Percentiles rank a stretch among this genome's conserved stretches.
phyloP scores from a whole-genome alignment of 495 filamentous ascomycete genomes.

The Filosporella fistucella region DNA sequence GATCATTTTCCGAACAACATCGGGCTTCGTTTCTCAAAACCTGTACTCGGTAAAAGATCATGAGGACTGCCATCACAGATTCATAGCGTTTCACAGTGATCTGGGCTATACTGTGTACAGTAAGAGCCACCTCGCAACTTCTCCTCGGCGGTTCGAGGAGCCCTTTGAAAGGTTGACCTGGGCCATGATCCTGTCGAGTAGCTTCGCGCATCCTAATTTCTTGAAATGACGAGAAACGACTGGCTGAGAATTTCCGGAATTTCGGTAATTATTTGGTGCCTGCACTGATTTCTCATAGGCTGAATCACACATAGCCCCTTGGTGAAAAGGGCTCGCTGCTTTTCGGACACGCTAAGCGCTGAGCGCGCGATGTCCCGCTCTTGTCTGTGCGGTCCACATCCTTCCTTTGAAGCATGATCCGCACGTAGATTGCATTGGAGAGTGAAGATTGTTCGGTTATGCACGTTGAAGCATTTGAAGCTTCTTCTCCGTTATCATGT shows the following conservation, averaged over 20 bases:
- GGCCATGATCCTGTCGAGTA: constrained; percentile 15
- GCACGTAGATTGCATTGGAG: neutral
- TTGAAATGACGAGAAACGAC: constrained; percentile 17
- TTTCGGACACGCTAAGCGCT: constrained; percentile 14
- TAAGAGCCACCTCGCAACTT: neutral
- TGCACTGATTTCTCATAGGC: constrained; percentile 15
- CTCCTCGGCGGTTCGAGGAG: constrained; percentile 19
- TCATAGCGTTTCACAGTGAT: neutral
- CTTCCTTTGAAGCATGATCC: constrained; percentile 1
- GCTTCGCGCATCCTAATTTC: constrained; percentile 12
- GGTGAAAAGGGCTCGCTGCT: constrained; percentile 11
- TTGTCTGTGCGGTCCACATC: neutral
- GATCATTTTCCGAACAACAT: neutral
- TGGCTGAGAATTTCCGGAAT: constrained; percentile 21
- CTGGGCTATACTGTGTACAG: neutral
- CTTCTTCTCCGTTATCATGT: neutral
- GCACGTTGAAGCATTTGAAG: constrained; percentile 7
- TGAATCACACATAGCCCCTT: constrained; percentile 10
- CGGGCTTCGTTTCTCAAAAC: neutral
- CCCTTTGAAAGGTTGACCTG: constrained; percentile 17
- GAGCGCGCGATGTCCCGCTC: constrained; percentile 7
- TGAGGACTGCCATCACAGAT: neutral
- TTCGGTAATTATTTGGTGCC: constrained; percentile 8
- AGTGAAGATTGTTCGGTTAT: constrained; percentile 14
- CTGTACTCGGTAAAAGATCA: neutral